Conservation (phyloP, 257 asterid species). For the Primulina eburnea region DNA sequence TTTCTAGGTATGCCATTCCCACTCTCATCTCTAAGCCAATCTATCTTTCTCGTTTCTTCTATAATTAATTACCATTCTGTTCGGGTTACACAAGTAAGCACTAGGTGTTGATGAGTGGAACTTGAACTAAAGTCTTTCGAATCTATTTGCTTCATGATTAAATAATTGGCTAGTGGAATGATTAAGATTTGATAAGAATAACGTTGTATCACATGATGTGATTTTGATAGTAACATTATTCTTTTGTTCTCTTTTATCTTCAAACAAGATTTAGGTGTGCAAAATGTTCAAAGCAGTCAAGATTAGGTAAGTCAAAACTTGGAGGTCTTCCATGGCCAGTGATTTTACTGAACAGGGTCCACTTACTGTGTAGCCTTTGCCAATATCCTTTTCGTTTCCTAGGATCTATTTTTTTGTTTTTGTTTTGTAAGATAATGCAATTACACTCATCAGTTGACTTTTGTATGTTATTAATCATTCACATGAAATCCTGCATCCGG, state of each 20-base stretch:
- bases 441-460: not conserved
- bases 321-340: not conserved
- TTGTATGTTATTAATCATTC: not conserved
- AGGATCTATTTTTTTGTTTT: not conserved
- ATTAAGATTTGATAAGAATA: conserved; percentile 3
- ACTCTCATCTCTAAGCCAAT: not conserved
- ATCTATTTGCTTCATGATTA: not conserved
- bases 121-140: not conserved
- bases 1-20: conserved; percentile 65
- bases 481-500: not conserved
- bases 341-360: conserved; percentile 21
- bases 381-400: not conserved
- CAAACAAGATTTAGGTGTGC: not conserved
- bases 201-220: not conserved
- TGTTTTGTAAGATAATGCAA: too few relatives aligned
- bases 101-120: not conserved
- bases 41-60: not conserved
- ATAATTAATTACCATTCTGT: too few relatives aligned
- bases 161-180: not conserved
- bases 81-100: not conserved
- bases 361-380: not conserved
- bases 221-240: not conserved
- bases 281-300: not conserved
- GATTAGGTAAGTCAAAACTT: not conserved
- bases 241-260: not conserved